Conservation (phyloP, 352 stramenopile genomes). For the Discostella stelligera region DNA sequence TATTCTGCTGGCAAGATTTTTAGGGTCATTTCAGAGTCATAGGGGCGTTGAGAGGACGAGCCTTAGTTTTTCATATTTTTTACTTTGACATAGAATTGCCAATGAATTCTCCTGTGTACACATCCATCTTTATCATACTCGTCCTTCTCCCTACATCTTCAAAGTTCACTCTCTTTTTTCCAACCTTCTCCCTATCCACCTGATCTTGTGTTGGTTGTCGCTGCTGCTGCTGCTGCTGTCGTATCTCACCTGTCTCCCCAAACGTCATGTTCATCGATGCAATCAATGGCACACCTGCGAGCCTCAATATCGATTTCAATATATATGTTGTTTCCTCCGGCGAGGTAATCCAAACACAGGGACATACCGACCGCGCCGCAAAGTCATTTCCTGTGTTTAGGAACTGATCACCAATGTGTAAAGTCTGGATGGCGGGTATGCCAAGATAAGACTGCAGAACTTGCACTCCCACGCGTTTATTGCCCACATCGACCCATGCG, state of each 20-base stretch:
- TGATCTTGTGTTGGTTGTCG: not conserved
- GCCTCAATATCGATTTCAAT: conserved; percentile 88
- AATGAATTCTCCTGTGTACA: conserved; percentile 43
- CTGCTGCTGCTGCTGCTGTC: conserved; percentile 6
- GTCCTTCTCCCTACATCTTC: conserved; percentile 64
- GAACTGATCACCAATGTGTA: conserved; percentile 93
- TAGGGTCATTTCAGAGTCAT: too few species aligned
- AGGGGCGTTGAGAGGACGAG: too few species aligned
- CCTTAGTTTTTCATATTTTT: not conserved
- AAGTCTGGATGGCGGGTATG: conserved; percentile 81
- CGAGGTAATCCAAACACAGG: conserved; percentile 93
- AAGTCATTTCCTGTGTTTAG: conserved; percentile 91
- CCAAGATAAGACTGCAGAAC: conserved; percentile 88
- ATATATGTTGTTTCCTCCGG: conserved; percentile 93
- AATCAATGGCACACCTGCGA: conserved; percentile 58
- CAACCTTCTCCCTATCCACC: not conserved
- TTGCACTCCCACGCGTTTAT: conserved; percentile 92
- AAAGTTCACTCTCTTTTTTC: conserved; percentile 64
- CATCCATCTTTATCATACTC: conserved; percentile 54
- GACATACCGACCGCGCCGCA: conserved; percentile 87
- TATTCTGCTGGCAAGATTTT: too few species aligned
- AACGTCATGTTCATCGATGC: conserved; percentile 25
- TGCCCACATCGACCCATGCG: conserved; percentile 95
- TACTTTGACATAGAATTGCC: not conserved
- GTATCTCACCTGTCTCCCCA: conserved; percentile 7